A percentile compares a stretch with the other conserved stretches of the same genome.
These are phyloP conservation scores for Artemisia argyi DNA, from an alignment of 129 eudicot genomes.

Conservation along the genomic window DNA sequence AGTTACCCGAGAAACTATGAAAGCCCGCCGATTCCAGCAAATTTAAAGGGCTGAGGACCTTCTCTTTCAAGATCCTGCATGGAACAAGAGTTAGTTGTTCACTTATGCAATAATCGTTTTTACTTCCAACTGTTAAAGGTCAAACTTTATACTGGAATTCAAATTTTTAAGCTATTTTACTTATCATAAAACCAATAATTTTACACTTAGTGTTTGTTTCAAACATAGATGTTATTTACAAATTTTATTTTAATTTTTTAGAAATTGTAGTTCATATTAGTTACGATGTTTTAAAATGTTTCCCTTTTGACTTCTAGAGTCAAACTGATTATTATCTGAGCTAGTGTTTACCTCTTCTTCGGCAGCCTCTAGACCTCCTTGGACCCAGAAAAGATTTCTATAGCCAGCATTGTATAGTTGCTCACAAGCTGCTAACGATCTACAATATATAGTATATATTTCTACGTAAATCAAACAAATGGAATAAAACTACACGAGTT, in stretches of 20 bases:
- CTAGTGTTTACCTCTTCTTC: conserved; percentile 73
- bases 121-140: conserved; percentile 9
- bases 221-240: neutral
- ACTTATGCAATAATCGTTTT: neutral
- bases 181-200: neutral
- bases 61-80: conserved; percentile 93
- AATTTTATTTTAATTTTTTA: neutral
- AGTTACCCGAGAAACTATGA: conserved; percentile 91
- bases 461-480: conserved; percentile 12
- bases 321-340: conserved; percentile 1
- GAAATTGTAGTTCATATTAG: neutral
- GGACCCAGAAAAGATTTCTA: conserved; percentile 89
- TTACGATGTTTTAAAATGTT: neutral
- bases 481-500: neutral
- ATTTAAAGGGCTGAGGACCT: conserved; percentile 84
- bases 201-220: neutral
- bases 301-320: neutral
- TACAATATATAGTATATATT: conserved; percentile 16
- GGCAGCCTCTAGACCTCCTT: conserved; percentile 93
- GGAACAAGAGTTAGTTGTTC: conserved; percentile 17
- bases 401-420: conserved; percentile 87
- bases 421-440: conserved; percentile 98
- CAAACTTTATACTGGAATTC: conserved; percentile 4
- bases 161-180: neutral
- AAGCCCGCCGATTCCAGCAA: conserved; percentile 93